Percentiles rank a stretch among this genome's conserved stretches.
These are phyloP conservation scores for Trypanosoma lewisi DNA, from an alignment of 208 protist species.

Conservation along the genomic window DNA sequence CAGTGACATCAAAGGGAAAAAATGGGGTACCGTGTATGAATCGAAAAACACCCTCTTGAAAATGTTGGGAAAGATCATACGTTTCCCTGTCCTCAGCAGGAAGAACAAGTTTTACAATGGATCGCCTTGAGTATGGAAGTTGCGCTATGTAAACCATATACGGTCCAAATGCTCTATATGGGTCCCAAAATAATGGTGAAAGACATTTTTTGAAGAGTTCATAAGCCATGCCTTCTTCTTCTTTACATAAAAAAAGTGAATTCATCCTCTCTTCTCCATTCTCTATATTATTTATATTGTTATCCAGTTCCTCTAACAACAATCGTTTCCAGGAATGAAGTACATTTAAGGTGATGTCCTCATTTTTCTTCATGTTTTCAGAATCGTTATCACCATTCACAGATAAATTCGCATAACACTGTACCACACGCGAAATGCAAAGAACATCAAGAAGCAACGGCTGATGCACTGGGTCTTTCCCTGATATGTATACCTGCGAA, in stretches of 20 bases:
- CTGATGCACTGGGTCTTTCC: conserved; percentile 74
- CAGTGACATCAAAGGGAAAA: conserved; percentile 9
- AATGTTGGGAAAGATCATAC: conserved; percentile 76
- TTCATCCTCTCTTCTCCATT: neutral
- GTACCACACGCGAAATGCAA: conserved; percentile 55
- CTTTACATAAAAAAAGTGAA: conserved; percentile 10
- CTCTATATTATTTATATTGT: neutral
- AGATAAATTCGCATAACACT: conserved; percentile 63
- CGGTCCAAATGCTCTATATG: conserved; percentile 21
- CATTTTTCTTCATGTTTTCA: neutral
- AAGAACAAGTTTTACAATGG: conserved; percentile 55
- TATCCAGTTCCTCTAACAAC: conserved; percentile 20
- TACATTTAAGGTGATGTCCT: conserved; percentile 9
- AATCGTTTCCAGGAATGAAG: conserved; percentile 19
- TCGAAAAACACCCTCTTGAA: conserved; percentile 57
- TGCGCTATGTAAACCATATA: conserved; percentile 28
- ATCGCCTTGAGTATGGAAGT: conserved; percentile 45
- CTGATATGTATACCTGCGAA: conserved; percentile 45
- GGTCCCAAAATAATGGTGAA: conserved; percentile 15
- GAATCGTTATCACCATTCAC: neutral
- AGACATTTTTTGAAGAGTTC: conserved; percentile 4
- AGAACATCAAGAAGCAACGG: conserved; percentile 65
- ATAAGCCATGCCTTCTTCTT: conserved; percentile 12
- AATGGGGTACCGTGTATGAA: conserved; percentile 61
- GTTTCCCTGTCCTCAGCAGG: conserved; percentile 62